These are phyloP conservation scores for Stephania cephalantha DNA, from an alignment of 164 flowering plant species.

Conservation along the genomic window DNA sequence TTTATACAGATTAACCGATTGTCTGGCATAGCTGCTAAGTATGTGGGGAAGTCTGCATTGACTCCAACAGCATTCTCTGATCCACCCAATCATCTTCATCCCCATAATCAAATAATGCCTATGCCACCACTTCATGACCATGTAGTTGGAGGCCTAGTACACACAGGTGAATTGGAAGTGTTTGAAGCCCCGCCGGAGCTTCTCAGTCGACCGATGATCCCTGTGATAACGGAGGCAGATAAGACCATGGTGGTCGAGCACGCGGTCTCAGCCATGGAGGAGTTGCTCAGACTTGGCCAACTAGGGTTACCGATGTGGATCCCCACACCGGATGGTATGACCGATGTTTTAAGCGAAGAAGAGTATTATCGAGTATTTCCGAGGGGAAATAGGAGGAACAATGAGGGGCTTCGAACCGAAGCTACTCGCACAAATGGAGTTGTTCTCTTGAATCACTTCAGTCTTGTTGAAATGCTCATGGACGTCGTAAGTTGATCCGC, in stretches of 20 bases:
- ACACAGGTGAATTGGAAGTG: slow-evolving; percentile 33
- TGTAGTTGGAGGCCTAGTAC: slow-evolving; percentile 48
- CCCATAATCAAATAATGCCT: slow-evolving; percentile 13
- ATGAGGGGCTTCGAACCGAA: slow-evolving; percentile 52
- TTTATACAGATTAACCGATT: slow-evolving; percentile 67
- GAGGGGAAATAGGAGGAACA: slow-evolving; percentile 56
- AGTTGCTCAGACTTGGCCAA: slow-evolving; percentile 52
- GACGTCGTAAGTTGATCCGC: slow-evolving; percentile 47
- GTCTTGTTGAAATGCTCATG: slow-evolving; percentile 77
- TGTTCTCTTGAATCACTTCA: slow-evolving; percentile 68
- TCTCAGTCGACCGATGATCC: slow-evolving; percentile 28
- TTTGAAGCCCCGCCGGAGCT: slow-evolving; percentile 44
- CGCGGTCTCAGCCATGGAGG: slow-evolving; percentile 81
- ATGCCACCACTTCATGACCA: slow-evolving; percentile 57
- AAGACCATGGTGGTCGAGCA: slow-evolving; percentile 62
- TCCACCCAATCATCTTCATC: slow-evolving; percentile 28
- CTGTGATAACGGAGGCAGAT: slow-evolving; percentile 45
- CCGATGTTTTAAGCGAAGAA: slow-evolving; percentile 25
- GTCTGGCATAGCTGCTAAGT: slow-evolving; percentile 79
- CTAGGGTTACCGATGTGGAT: slow-evolving; percentile 53
- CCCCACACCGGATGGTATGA: slow-evolving; percentile 14
- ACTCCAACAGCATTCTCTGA: background rate
- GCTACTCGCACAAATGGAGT: slow-evolving; percentile 63
- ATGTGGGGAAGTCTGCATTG: slow-evolving; percentile 67
- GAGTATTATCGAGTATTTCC: slow-evolving; percentile 49